Conservation (phyloP, 106 monocot genomes). For the Apostasia shenzhenica region DNA sequence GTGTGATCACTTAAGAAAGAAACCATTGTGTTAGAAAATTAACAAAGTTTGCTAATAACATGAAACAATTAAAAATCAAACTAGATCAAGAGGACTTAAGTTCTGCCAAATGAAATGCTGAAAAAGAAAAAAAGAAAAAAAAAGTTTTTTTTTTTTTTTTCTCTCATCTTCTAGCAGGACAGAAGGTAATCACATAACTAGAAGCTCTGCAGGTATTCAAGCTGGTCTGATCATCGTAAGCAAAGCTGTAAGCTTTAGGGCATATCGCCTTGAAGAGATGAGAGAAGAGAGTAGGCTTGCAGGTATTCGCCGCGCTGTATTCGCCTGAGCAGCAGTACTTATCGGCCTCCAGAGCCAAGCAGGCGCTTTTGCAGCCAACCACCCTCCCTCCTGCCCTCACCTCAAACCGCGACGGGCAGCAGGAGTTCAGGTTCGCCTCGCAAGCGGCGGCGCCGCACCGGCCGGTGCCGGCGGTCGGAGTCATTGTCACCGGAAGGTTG, state of each 20-base stretch:
- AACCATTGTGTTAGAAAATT: too few relatives aligned
- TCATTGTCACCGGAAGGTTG: conserved; percentile 55
- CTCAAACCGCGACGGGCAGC: conserved; percentile 57
- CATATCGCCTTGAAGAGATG: conserved; percentile 56
- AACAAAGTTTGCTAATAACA: too few relatives aligned
- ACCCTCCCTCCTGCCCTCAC: conserved; percentile 30
- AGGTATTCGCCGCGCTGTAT: conserved; percentile 25
- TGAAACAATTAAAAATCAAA: too few relatives aligned
- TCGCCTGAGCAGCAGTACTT: conserved; percentile 50
- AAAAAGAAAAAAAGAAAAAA: too few relatives aligned
- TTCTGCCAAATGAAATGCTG: too few relatives aligned
- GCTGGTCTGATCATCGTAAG: conserved; percentile 53
- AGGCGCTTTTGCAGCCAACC: conserved; percentile 59
- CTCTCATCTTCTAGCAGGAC: conserved; percentile 28
- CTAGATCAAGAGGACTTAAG: too few relatives aligned
- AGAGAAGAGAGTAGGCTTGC: conserved; percentile 51
- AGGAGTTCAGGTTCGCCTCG: conserved; percentile 52
- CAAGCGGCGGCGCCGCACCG: conserved; percentile 63
- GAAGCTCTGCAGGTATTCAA: conserved; percentile 43
- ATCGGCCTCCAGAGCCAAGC: conserved; percentile 39
- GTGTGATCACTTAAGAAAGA: too few relatives aligned
- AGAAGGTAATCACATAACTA: conserved; percentile 71
- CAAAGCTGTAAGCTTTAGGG: conserved; percentile 49
- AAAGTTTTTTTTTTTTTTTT: too few relatives aligned
- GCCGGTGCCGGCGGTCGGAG: conserved; percentile 38